phyloP scores from a whole-genome alignment of 2,329 filamentous ascomycete species.

The Thyridium curvatum region DNA sequence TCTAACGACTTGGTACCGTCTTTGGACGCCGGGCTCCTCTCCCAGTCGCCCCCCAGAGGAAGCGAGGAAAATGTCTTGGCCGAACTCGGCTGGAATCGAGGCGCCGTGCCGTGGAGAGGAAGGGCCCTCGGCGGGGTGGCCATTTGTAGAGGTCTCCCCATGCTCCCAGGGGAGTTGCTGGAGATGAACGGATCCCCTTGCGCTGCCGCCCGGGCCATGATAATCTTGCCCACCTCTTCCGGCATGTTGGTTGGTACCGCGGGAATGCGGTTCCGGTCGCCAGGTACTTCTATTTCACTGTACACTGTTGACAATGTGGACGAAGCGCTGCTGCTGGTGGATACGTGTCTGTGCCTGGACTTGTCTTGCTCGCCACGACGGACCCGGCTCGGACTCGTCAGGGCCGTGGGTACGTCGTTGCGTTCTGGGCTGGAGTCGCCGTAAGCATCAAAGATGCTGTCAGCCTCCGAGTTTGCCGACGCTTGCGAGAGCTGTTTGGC shows the following conservation, averaged over 20 bases:
- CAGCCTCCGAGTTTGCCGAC: background rate
- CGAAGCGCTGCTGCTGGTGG: conserved; percentile 37
- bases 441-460: conserved; percentile 4
- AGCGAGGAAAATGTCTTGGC: too few relatives aligned
- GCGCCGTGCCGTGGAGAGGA: background rate
- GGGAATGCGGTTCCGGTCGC: too few relatives aligned
- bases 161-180: too few relatives aligned
- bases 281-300: conserved; percentile 26
- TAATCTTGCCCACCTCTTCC: background rate
- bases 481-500: too few relatives aligned
- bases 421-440: too few relatives aligned
- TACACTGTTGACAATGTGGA: conserved; percentile 52
- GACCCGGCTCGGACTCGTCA: conserved; percentile 36
- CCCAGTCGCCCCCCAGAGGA: too few relatives aligned
- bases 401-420: conserved; percentile 22
- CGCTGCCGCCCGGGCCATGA: background rate
- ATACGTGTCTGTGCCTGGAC: conserved; percentile 12
- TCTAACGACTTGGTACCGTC: too few relatives aligned
- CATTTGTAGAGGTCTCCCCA: background rate
- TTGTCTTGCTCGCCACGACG: conserved; percentile 5
- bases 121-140: background rate
- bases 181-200: background rate
- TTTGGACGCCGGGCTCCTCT: too few relatives aligned
- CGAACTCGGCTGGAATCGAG: too few relatives aligned
- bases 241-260: background rate